Evolutionary conservation across 2,329 filamentous ascomycete species (phyloP).

Genomic region (Penicillium decumbens): DNA sequence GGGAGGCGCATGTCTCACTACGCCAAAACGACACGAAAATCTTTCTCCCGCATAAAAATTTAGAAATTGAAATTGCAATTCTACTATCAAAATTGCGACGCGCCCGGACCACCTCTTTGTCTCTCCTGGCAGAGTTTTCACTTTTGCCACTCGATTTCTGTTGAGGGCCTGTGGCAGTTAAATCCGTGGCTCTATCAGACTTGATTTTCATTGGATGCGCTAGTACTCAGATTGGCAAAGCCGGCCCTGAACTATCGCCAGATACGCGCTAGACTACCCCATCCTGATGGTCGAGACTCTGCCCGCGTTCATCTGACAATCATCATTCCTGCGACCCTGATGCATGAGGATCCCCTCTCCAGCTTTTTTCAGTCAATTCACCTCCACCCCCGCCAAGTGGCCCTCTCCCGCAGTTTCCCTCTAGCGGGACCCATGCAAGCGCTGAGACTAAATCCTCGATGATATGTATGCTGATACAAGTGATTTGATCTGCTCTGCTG

Average conservation of each 20-base stretch:
- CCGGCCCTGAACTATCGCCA: background rate
- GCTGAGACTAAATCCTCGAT: background rate
- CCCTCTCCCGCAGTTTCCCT: background rate
- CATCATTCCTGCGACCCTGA: background rate
- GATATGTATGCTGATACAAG: constrained; percentile 1
- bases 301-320: background rate
- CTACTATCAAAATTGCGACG: background rate
- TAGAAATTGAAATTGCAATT: background rate
- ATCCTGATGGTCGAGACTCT: constrained; percentile 3
- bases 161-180: background rate
- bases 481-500: constrained; percentile 1
- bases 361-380: background rate
- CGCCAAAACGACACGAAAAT: background rate
- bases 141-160: constrained; percentile 10
- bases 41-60: background rate
- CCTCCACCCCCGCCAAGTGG: background rate
- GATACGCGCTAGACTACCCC: background rate
- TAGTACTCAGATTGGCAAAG: constrained; percentile 4
- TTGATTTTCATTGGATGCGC: background rate
- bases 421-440: no score
- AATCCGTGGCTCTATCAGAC: background rate
- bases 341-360: background rate
- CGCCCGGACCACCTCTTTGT: constrained; percentile 13
- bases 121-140: constrained; percentile 18
- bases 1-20: constrained; percentile 16